phyloP scores from a whole-genome alignment of 1,139 yeast species.

The Lodderomyces theae region DNA sequence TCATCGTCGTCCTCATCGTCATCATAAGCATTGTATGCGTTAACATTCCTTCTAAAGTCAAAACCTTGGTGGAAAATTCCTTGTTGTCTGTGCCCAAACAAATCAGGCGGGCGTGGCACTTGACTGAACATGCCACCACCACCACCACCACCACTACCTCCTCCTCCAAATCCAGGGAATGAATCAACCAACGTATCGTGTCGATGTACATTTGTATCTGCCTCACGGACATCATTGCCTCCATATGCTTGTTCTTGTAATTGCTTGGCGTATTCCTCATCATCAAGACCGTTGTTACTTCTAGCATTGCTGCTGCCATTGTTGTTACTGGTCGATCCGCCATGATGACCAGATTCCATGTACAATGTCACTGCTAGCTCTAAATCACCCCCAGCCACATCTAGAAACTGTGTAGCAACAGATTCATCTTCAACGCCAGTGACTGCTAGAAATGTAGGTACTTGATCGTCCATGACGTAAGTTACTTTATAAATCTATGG shows the following conservation, averaged over 20 bases:
- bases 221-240: constrained; percentile 45
- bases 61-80: constrained; percentile 47
- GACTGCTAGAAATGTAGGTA: constrained; percentile 78
- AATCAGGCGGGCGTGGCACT: constrained; percentile 29
- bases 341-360: constrained; percentile 56
- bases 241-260: constrained; percentile 65
- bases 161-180: constrained; percentile 9
- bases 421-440: constrained; percentile 72
- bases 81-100: constrained; percentile 41
- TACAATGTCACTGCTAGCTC: constrained; percentile 84
- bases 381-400: constrained; percentile 72
- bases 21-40: constrained; percentile 24
- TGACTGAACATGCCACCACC: constrained; percentile 6
- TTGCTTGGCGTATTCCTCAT: constrained; percentile 60
- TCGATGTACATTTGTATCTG: constrained; percentile 75
- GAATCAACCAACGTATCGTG: constrained; percentile 73
- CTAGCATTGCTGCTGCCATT: constrained; percentile 4
- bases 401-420: constrained; percentile 75
- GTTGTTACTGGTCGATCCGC: constrained; percentile 14
- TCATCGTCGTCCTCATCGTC: constrained; percentile 20
- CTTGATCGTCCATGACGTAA: constrained; percentile 19
- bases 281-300: constrained; percentile 30
- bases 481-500: no score
- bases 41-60: constrained; percentile 19
- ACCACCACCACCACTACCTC: background rate